Conservation (phyloP, 257 asterid species). For the Solanum etuberosum region DNA sequence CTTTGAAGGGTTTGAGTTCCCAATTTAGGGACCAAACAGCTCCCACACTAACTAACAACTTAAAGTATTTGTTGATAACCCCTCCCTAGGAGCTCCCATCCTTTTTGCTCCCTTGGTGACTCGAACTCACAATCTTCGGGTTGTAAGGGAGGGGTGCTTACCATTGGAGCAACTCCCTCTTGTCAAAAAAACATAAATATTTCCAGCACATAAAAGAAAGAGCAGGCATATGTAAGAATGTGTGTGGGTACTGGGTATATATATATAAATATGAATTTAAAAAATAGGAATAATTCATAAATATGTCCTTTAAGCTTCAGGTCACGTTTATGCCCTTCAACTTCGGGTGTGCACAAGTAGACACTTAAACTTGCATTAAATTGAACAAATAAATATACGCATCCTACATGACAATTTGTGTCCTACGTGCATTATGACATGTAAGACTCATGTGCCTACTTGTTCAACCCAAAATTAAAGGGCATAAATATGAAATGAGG, state of each 20-base stretch:
- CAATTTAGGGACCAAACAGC: not conserved
- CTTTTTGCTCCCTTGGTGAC: not conserved
- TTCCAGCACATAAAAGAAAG: not conserved
- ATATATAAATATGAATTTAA: not conserved
- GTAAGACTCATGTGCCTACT: too few species aligned
- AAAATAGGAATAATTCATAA: not conserved
- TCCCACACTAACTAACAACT: not conserved
- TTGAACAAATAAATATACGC: too few species aligned
- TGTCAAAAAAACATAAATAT: not conserved
- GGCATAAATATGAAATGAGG: too few species aligned
- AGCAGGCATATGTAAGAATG: not conserved
- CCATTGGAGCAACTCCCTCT: not conserved
- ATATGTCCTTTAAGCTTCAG: too few species aligned
- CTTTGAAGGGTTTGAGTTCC: not conserved
- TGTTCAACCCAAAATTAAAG: too few species aligned
- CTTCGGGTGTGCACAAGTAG: too few species aligned
- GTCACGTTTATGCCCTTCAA: too few species aligned
- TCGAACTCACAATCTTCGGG: not conserved
- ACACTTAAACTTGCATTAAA: too few species aligned
- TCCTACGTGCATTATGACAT: too few species aligned
- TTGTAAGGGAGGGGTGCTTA: not conserved
- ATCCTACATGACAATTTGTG: too few species aligned
- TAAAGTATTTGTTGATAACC: not conserved
- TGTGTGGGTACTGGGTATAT: not conserved
- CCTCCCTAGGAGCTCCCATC: not conserved